Base-by-base conservation (phyloP, 202 grass and related monocot species). In the Brachypodium distachyon region DNA sequence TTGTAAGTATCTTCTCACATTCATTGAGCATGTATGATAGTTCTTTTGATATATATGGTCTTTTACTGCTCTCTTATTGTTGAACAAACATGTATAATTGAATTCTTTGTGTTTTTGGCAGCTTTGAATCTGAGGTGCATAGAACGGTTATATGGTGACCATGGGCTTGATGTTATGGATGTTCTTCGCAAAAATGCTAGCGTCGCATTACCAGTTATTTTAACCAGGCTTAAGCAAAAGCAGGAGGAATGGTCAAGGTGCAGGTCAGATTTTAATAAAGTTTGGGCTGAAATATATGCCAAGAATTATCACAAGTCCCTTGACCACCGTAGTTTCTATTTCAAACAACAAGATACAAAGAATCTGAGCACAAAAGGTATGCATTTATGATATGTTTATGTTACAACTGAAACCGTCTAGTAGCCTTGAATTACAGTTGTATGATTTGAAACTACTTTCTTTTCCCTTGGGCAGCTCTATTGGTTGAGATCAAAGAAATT, bases 241-340 rank as follows among this genome's bases (percentile, higher is more conserved):
- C 87, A 93, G 60, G 87, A 90, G 31, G 91, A 93, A 81, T 90
- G 91, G 91, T 85, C 87, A 72, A 76, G 84, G 74, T 93, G 91
- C 69, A 81, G 91, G 7, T 61, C 84, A 54, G 91, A 93, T 87
- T 93, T 93, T 70, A 93, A 93, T 32, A 90, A 90, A 54, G 91
- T 93, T 70, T 90, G 91, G 91, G 84, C 87, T 61, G 91, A 93
- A 85, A 88, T 93, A 80, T 93, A 90, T 19, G 84, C 91, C 48
- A 94, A 94, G 47, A 94, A 90, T 69, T 88, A 94, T 61, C 91
- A 94, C 66, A 94, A 88, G 68, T 94, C 91, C 36, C 85, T 94
- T 70, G 91, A 94, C 25, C 91, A 94, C 69, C 85, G 87, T 64
- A 90, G 91, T 76, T 94, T 94, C 79, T 90, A 88, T 86, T 94